Conservation (phyloP, 2,329 filamentous ascomycete genomes). For the Metarhizium rileyi region DNA sequence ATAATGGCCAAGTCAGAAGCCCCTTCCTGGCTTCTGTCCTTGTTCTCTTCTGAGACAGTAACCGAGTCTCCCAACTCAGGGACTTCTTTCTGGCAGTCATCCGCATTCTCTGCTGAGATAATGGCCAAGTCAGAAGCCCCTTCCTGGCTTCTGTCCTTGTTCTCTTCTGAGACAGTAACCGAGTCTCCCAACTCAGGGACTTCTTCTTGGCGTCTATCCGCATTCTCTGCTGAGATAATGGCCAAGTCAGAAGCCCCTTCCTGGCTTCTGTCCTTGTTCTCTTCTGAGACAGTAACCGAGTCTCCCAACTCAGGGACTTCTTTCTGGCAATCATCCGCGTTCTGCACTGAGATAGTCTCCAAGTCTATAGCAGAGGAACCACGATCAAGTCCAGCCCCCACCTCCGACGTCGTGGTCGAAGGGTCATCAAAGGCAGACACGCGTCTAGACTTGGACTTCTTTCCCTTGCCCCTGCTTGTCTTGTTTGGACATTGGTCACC, state of each 20-base stretch:
- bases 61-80: too few relatives aligned
- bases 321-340: too few relatives aligned
- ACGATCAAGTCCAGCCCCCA: background rate
- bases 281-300: background rate
- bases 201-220: too few relatives aligned
- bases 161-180: background rate
- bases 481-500: constrained; percentile 12
- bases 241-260: too few relatives aligned
- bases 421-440: background rate
- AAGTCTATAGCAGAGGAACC: background rate
- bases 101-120: too few relatives aligned
- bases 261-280: background rate
- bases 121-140: too few relatives aligned
- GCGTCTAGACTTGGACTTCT: constrained; percentile 11
- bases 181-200: too few relatives aligned
- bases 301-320: too few relatives aligned
- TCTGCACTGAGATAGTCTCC: background rate
- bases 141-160: background rate
- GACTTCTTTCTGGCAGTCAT: too few relatives aligned
- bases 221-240: too few relatives aligned
- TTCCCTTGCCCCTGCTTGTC: constrained; percentile 28
- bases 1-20: too few relatives aligned
- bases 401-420: background rate
- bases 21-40: background rate
- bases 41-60: background rate